Base-by-base conservation (phyloP, 805 yeast species). In the Saccharomycopsis fermentans region DNA sequence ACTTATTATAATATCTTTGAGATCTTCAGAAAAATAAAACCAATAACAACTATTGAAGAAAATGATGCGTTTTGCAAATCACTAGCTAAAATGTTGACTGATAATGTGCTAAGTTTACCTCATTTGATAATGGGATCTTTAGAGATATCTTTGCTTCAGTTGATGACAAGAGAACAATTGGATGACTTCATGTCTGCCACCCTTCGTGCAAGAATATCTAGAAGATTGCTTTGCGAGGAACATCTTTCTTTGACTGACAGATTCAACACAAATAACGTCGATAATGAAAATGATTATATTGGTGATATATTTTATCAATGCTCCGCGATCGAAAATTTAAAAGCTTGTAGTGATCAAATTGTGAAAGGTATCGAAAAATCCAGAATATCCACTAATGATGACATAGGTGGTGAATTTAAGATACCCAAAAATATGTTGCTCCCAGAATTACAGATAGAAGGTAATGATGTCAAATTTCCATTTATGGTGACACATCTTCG, bases 91-190 rank as follows among this genome's bases (percentile, higher is more conserved):
- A 79, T 90, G 62, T 73, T 92, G 64, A 77, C 78, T 29, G 90
- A 86, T 69, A 96, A 92, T 71, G 77, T 90, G 54, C 74, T 86
- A 57, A 87, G 90, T 62, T 75, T 92, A 60, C 94, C 97, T 1
- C 92, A 91, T 69, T 74, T 91, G 60, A 86, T 92, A 77, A 87
- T 90, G 90, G 98, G 98, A 1, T 90, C 96, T 0, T 73, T 90
- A 53, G 97, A 92, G 66, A 84, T 84, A 62, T 81, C 87, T 14
- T 81, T 85, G 39, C 68, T 85, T 54, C 70, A 70, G 26, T 69
- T 78, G 5, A 77, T 86, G 66, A 84, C 90, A 2, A 83, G 81
- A 59, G 71, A 74, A 1, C 74, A 83, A 52, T 71, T 92, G 63
- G 97, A 92, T 67, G 74, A 72, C 17, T 81, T 91, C 66, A 81